Conservation (phyloP, 768 basidiomycete genomes). For the Lentinula detonsa region DNA sequence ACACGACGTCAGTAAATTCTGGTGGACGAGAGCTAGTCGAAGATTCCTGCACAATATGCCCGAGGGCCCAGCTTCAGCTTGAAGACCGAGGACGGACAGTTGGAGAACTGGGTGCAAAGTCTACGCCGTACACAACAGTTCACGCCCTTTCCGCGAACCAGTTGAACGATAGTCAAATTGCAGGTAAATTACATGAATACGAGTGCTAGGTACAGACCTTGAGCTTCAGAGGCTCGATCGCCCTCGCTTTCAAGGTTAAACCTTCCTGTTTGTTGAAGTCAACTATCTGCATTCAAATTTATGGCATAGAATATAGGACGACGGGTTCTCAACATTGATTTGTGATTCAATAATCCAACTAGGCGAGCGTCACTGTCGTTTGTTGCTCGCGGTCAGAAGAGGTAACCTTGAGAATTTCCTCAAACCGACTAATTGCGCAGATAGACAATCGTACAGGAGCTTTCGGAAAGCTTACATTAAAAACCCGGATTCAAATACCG, state of each 20-base stretch:
- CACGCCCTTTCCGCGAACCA: not conserved
- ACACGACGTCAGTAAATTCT: no score
- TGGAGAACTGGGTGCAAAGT: not conserved
- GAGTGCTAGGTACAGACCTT: not conserved
- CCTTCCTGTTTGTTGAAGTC: not conserved
- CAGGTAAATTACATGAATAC: not conserved
- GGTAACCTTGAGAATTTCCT: no score
- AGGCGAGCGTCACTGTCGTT: not conserved
- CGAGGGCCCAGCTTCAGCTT: no score
- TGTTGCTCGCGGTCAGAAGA: no score
- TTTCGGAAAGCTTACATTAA: no score
- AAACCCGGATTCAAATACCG: no score
- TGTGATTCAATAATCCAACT: not conserved
- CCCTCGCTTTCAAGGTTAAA: not conserved
- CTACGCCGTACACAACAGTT: not conserved
- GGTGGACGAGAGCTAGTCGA: no score
- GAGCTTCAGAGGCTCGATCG: not conserved
- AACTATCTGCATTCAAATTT: no score
- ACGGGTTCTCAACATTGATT: not conserved
- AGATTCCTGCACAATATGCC: no score
- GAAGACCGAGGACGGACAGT: not conserved
- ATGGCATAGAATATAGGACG: no score
- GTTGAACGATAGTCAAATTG: no score
- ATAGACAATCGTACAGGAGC: not conserved
- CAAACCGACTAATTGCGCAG: not conserved